Base-by-base conservation (phyloP, 305 asterid species). In the Petunia hybrid region DNA sequence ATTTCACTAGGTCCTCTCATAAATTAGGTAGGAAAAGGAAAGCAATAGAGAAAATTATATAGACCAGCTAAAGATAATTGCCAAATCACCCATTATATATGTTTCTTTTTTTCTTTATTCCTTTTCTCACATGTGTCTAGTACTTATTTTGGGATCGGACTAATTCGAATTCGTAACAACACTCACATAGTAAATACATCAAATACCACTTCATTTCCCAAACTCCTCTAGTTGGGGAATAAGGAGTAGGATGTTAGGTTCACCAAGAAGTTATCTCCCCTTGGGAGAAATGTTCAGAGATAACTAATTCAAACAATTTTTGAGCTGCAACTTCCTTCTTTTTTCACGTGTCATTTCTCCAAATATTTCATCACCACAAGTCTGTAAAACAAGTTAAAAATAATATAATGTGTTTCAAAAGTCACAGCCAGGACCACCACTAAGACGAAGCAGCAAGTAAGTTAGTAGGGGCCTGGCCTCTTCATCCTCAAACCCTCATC, bases 401-500 rank as follows among this genome's bases (percentile, higher is more conserved):
- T 51, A 53, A 35, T 73, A 62, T 48, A 48, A 10, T 2, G 56
- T 9, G 12, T 60, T 59, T 61, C 69, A 14, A 59, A 41, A 14
- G 61, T 65, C 66, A 68, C 66, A 64, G 16, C 16, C 8, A 53
- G 82, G 77, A 80, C 77, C 77, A 80, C 82, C 77, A 80, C 59
- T 55, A 9, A 73, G 66, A 48, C 82, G 53, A 40, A 67, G 40
- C 60, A 55, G 35, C 9, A 53, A 38, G 51, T 10, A 51, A 55
- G 66, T 66, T 55, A 39, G 82, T 80, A 80, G 78, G 82, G 82
- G 82, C 82, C 82, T 36, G 51, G 73, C 80, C 62, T 22, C 6
- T 35, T 14, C 64, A 35, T 62, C 56, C 39, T 22, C 64, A 6
- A n/a, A 35, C 80, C 40, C 39, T 57, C 80, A 22, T 56, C 56